Conservation (phyloP, 192 early-diverging fungal species). For the Spinellus fusiger region DNA sequence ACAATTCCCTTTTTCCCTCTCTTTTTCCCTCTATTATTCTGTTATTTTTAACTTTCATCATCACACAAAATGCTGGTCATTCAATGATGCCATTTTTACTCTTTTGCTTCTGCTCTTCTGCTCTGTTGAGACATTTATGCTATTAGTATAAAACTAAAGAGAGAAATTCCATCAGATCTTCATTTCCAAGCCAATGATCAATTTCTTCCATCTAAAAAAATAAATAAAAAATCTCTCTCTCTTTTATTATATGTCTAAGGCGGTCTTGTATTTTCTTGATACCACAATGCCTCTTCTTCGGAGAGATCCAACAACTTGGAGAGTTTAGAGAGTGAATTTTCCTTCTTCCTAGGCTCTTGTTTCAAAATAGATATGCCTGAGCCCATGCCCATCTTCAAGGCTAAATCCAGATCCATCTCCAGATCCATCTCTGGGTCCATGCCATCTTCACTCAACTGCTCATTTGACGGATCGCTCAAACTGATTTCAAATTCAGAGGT, state of each 20-base stretch:
- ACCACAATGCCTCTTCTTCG: neutral
- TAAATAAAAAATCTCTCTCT: neutral
- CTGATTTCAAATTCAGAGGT: too few species aligned
- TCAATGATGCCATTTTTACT: neutral
- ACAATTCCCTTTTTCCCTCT: too few species aligned
- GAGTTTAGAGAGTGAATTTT: too few species aligned
- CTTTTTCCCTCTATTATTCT: too few species aligned
- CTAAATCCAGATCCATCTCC: neutral
- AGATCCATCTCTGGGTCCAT: neutral
- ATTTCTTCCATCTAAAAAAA: neutral
- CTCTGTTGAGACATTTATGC: neutral
- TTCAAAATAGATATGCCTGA: neutral
- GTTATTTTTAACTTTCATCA: too few species aligned
- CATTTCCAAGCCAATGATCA: neutral
- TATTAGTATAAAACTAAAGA: neutral
- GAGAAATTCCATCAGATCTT: neutral
- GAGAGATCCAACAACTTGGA: slow-evolving; percentile 8
- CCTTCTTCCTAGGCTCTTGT: neutral
- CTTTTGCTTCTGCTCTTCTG: too few species aligned
- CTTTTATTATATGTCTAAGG: neutral
- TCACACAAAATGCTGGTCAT: neutral
- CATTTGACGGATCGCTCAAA: too few species aligned
- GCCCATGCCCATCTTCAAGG: neutral
- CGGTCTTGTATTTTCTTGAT: neutral
- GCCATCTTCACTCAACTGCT: too few species aligned